Percentiles rank a stretch among this genome's conserved stretches.
phyloP scores from a whole-genome alignment of 345 rosid genomes.

The Populus alba region DNA sequence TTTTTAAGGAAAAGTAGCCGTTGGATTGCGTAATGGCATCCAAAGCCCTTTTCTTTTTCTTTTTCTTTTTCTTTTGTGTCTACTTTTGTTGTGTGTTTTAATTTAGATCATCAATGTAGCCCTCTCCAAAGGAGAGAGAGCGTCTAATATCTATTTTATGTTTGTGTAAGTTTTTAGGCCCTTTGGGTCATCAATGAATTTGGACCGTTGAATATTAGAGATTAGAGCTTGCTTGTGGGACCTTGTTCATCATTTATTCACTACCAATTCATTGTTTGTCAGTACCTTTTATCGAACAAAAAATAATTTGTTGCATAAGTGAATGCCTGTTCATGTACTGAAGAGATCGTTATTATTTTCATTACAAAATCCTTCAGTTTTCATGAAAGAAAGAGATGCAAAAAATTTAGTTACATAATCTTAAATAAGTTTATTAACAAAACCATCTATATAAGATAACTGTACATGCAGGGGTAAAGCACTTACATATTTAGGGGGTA shows the following conservation, averaged over 20 bases:
- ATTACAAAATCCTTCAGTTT: too few relatives aligned
- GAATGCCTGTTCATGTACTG: too few relatives aligned
- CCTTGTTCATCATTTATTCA: neutral
- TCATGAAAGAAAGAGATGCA: too few relatives aligned
- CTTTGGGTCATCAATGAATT: neutral
- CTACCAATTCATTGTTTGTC: neutral
- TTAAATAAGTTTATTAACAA: too few relatives aligned
- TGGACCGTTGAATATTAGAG: neutral
- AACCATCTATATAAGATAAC: too few relatives aligned
- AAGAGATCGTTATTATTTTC: too few relatives aligned
- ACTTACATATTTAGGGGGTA: too few relatives aligned
- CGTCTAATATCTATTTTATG: constrained; percentile 2
- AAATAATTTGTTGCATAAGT: neutral
- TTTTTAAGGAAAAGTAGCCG: constrained; percentile 6
- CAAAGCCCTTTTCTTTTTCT: neutral
- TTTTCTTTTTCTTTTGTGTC: neutral
- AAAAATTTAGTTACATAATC: too few relatives aligned
- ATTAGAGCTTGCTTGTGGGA: neutral
- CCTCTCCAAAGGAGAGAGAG: constrained; percentile 35
- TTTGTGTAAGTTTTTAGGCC: neutral
- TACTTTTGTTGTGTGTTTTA: neutral
- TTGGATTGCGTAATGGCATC: constrained; percentile 23
- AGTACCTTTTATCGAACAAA: neutral
- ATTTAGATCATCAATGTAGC: constrained; percentile 11
- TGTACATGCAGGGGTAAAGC: too few relatives aligned